Evolutionary conservation across 805 yeast genomes (phyloP), one percentile per base, ranked within the genome.

Genomic region (Sugiyamaella qingdaonensis): DNA sequence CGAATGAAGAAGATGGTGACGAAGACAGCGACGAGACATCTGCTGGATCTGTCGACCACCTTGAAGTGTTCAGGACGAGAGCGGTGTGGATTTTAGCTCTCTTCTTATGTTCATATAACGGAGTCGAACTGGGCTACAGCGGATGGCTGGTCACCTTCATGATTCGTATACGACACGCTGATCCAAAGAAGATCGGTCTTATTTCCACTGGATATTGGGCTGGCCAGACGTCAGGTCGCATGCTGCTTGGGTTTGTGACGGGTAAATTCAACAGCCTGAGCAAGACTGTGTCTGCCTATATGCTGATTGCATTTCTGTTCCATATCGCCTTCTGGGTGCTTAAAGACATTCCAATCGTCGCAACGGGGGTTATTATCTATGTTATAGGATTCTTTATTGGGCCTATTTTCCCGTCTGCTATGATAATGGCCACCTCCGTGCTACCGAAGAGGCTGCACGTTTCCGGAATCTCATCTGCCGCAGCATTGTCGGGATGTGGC

Each of bases 401-500:
- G 0, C 91, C 91, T 1, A 69, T 81, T 33, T 85, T 81, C 66
- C 90, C 95, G 0, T 82, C 91, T 8, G 80, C 86, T 0, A 82
- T 86, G 54, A 78, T 86, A n/a, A 76, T 85, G n/a, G 75, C 88
- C 1, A 69, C 86, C 37, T 78, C 80, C 50, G 70, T 81, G 0
- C 64, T 88, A 39, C 95, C 95, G 0, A 68, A 70, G 27, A 75
- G 74, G 39, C 68, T 78, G 52, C 86, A 85, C 48, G 78, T 86
- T 8, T 68, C 80, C 9, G 91, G 88, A 1, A 77, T 88, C 9
- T 90, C 95, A 0, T 73, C 86, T 49, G 80, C 86, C 21, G 81
- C 89, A 53, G 90, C 94, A 0, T 64, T 87, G 55, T 95, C 94
- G 3, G 91, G 92, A 3, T 79, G 84, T 14, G 96, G 96, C 0